Conservation (phyloP, 2,329 filamentous ascomycete genomes). For the Ceratocystis colombiana region DNA sequence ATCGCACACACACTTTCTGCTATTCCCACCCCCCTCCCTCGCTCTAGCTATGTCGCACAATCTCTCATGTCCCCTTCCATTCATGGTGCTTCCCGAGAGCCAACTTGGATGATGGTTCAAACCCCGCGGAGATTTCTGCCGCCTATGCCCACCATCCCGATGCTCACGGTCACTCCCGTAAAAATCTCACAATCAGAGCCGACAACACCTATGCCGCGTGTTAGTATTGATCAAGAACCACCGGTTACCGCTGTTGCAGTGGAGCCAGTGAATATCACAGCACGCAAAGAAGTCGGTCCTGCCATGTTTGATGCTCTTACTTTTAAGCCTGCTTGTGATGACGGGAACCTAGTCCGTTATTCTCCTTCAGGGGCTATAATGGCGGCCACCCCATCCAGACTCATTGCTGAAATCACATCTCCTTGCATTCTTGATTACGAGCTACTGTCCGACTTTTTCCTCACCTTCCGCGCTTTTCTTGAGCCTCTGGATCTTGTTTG, state of each 20-base stretch:
- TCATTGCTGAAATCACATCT: constrained; percentile 94
- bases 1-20: constrained; percentile 13
- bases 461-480: constrained; percentile 85
- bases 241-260: constrained; percentile 27
- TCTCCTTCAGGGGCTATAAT: constrained; percentile 62
- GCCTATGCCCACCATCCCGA: constrained; percentile 11
- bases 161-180: neutral
- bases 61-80: constrained; percentile 17
- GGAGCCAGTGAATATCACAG: constrained; percentile 42
- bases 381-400: constrained; percentile 78
- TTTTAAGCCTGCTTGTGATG: constrained; percentile 66
- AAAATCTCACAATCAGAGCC: constrained; percentile 27
- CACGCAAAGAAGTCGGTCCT: constrained; percentile 50
- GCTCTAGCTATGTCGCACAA: constrained; percentile 20
- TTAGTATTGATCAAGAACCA: constrained; percentile 6
- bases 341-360: constrained; percentile 73
- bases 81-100: constrained; percentile 23
- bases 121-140: constrained; percentile 20
- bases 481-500: constrained; percentile 64
- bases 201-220: constrained; percentile 32
- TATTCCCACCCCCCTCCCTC: constrained; percentile 17
- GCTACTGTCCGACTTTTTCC: constrained; percentile 91
- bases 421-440: constrained; percentile 95
- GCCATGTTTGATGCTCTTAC: constrained; percentile 75
- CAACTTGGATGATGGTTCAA: constrained; percentile 25